Conservation (phyloP, 2,329 filamentous ascomycete species). For the Clarireedia monteithiana region DNA sequence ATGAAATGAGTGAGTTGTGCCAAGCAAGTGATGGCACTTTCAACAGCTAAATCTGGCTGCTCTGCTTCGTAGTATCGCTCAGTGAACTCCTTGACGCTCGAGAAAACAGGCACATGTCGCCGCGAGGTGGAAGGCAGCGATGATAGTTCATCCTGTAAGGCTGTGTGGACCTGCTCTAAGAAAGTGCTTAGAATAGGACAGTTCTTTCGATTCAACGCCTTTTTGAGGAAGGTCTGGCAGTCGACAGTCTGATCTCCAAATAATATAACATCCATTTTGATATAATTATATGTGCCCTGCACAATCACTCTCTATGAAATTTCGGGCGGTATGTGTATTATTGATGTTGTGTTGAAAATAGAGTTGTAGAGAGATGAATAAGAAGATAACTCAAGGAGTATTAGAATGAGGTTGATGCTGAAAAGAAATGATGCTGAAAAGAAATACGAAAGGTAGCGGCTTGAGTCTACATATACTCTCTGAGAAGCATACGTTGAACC, state of each 20-base stretch:
- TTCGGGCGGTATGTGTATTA: neutral
- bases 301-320: neutral
- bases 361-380: neutral
- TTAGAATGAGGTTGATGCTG: neutral
- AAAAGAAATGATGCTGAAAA: neutral
- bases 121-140: conserved; percentile 48
- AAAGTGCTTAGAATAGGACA: conserved; percentile 34
- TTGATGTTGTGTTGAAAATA: neutral
- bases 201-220: conserved; percentile 15
- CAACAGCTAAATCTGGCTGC: conserved; percentile 51
- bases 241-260: conserved; percentile 19
- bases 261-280: conserved; percentile 21
- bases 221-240: conserved; percentile 15
- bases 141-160: conserved; percentile 51
- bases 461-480: conserved; percentile 5
- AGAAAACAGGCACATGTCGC: conserved; percentile 51
- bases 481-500: neutral
- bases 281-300: conserved; percentile 4
- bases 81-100: conserved; percentile 54
- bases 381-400: neutral
- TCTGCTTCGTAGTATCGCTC: conserved; percentile 53
- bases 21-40: conserved; percentile 56
- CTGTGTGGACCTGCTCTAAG: conserved; percentile 48
- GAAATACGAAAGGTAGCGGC: neutral
- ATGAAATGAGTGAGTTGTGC: conserved; percentile 62